These are phyloP conservation scores for Ophiostoma perfectum DNA, from an alignment of 2,329 filamentous ascomycete species.

Conservation along the genomic window DNA sequence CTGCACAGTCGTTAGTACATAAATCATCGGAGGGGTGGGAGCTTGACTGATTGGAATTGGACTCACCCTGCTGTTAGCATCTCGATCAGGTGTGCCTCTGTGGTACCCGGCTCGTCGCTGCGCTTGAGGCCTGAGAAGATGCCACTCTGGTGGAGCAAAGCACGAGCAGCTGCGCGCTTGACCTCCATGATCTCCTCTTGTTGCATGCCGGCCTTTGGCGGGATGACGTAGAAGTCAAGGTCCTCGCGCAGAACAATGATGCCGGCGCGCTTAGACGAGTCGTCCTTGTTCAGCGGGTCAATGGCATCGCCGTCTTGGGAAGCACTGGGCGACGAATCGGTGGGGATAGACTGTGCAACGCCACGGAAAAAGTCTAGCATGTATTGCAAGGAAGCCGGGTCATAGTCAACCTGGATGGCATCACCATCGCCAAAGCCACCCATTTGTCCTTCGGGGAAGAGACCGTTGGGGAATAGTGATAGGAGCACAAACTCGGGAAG, in stretches of 20 bases:
- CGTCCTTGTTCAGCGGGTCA: constrained; percentile 68
- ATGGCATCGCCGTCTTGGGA: constrained; percentile 62
- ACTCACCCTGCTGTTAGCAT: constrained; percentile 96
- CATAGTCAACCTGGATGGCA: constrained; percentile 96
- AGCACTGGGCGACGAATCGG: constrained; percentile 59
- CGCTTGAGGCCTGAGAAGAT: constrained; percentile 95
- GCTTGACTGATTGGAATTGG: too few species aligned
- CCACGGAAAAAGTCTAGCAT: constrained; percentile 98
- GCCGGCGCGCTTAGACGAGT: constrained; percentile 82
- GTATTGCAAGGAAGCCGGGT: constrained; percentile 91
- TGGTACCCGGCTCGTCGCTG: constrained; percentile 92
- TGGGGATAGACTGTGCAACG: constrained; percentile 92
- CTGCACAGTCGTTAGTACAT: constrained; percentile 43
- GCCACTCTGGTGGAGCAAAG: constrained; percentile 81
- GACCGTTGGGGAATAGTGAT: constrained; percentile 96
- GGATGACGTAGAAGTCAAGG: constrained; percentile 95
- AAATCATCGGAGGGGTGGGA: too few species aligned
- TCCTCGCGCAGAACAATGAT: constrained; percentile 97
- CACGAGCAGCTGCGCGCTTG: constrained; percentile 82
- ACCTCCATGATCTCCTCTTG: constrained; percentile 91
- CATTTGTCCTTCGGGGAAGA: constrained; percentile 94
- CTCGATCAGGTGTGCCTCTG: constrained; percentile 96
- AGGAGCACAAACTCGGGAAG: constrained; percentile 94
- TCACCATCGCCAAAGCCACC: constrained; percentile 88
- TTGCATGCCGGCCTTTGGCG: constrained; percentile 75